phyloP scores from a whole-genome alignment of 805 yeast genomes.

The Metschnikowia sp. region DNA sequence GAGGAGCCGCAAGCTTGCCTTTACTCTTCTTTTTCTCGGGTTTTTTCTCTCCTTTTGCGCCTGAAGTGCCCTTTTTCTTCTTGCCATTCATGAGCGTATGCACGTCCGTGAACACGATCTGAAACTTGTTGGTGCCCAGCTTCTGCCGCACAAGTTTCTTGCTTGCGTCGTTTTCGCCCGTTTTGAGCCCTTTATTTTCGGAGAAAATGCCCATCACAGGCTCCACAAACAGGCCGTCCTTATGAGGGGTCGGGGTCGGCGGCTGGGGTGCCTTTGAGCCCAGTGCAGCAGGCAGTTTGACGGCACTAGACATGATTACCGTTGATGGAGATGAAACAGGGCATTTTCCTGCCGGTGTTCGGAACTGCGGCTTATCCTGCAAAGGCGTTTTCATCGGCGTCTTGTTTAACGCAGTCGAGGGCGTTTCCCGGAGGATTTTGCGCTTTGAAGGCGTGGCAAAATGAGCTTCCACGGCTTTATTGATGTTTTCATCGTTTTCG shows the following conservation, averaged over 20 bases:
- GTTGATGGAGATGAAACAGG: slow-evolving; percentile 41
- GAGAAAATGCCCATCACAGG: slow-evolving; percentile 41
- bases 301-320: slow-evolving; percentile 35
- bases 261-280: slow-evolving; percentile 15
- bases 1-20: not conserved
- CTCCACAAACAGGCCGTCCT: slow-evolving; percentile 16
- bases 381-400: slow-evolving; percentile 15
- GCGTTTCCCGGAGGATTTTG: slow-evolving; percentile 24
- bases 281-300: slow-evolving; percentile 19
- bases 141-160: slow-evolving; percentile 18
- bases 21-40: not conserved
- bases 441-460: slow-evolving; percentile 34
- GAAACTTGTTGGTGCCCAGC: slow-evolving; percentile 15
- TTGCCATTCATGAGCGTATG: slow-evolving; percentile 21
- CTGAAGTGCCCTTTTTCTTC: not conserved
- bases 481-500: slow-evolving; percentile 5
- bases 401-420: slow-evolving; percentile 13
- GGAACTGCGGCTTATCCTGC: slow-evolving; percentile 6
- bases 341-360: slow-evolving; percentile 33
- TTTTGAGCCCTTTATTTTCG: slow-evolving; percentile 18
- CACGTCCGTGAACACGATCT: slow-evolving; percentile 20
- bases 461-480: slow-evolving; percentile 5
- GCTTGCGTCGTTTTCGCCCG: not conserved
- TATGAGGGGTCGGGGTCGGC: slow-evolving; percentile 40
- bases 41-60: slow-evolving; percentile 4